A percentile compares a stretch with the other conserved stretches of the same genome.
Evolutionary conservation across 2,329 filamentous ascomycete genomes (phyloP).

Genomic region (Tolypocladium guangdongense): DNA sequence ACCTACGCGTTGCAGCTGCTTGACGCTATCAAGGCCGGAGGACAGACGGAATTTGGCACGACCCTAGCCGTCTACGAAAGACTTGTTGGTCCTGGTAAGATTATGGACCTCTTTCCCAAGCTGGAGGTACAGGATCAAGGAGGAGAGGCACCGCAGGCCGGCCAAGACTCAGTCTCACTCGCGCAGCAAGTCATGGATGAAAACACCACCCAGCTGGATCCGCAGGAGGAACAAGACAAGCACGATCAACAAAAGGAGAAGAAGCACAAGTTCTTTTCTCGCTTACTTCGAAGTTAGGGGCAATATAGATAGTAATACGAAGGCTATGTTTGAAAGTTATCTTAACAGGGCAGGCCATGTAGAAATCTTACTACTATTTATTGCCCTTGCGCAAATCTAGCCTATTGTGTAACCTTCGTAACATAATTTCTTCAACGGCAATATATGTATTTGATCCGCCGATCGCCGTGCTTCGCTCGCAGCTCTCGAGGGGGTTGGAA

Average conservation of each 20-base stretch:
- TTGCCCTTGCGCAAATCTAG: no score
- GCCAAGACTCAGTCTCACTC: slow-evolving; percentile 31
- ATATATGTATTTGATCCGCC: no score
- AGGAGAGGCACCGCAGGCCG: slow-evolving; percentile 3
- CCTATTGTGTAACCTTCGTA: no score
- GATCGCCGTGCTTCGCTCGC: no score
- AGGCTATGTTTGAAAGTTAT: not conserved
- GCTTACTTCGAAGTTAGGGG: not conserved
- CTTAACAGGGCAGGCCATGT: no score
- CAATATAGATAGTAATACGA: not conserved
- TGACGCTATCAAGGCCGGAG: slow-evolving; percentile 41
- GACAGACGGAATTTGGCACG: slow-evolving; percentile 40
- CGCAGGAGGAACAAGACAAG: slow-evolving; percentile 19
- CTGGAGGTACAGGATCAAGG: slow-evolving; percentile 10
- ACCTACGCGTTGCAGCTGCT: slow-evolving; percentile 42
- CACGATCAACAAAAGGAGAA: not conserved
- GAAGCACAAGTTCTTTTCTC: slow-evolving; percentile 4
- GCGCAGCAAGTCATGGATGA: slow-evolving; percentile 43
- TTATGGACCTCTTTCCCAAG: slow-evolving; percentile 38
- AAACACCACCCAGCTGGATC: slow-evolving; percentile 39
- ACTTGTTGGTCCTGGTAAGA: slow-evolving; percentile 35
- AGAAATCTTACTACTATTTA: no score
- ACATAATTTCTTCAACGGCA: no score
- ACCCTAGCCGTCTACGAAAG: slow-evolving; percentile 42
- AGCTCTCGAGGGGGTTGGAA: no score